A percentile compares a stretch with the other conserved stretches of the same genome.
phyloP scores from a whole-genome alignment of 257 asterid genomes.

The Scutellaria baicalensis region DNA sequence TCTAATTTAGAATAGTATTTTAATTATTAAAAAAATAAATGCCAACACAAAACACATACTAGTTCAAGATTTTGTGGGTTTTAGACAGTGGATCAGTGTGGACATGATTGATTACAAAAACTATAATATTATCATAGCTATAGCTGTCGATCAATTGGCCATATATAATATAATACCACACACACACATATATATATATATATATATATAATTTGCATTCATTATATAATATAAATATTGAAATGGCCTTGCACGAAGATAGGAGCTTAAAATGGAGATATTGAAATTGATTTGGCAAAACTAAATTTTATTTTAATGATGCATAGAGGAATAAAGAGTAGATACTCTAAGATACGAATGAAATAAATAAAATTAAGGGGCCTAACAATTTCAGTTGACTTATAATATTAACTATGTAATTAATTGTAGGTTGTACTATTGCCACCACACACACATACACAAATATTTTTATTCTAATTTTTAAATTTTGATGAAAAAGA shows the following conservation, averaged over 20 bases:
- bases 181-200: no score
- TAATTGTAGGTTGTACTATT: background rate
- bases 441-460: background rate
- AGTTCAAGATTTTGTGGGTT: background rate
- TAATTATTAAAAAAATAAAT: no score
- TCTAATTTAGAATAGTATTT: no score
- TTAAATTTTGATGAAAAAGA: background rate
- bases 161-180: background rate
- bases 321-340: conserved; percentile 1
- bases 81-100: conserved; percentile 9
- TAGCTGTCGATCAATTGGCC: conserved; percentile 9
- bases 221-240: background rate
- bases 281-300: background rate
- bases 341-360: conserved; percentile 12
- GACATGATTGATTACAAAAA: background rate
- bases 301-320: background rate
- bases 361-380: background rate
- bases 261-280: background rate
- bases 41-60: no score
- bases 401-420: conserved; percentile 1
- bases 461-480: background rate
- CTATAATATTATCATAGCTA: background rate
- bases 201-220: no score
- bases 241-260: background rate
- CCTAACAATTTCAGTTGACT: conserved; percentile 19